Conservation (phyloP, 2,329 filamentous ascomycete genomes). For the Fusarium oxysporum region DNA sequence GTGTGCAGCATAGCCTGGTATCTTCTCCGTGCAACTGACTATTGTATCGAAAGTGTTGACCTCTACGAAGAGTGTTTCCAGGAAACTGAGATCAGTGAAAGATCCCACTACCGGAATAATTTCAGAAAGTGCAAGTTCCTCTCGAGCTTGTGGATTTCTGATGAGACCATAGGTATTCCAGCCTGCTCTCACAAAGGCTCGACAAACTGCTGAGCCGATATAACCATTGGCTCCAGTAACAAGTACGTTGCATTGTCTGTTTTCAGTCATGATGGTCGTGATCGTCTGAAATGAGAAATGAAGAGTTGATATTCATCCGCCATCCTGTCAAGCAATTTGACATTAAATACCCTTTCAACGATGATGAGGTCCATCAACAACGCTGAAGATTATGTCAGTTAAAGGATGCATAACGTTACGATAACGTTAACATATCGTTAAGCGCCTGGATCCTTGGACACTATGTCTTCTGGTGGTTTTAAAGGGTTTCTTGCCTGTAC, state of each 20-base stretch:
- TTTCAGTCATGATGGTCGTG: conserved; percentile 9
- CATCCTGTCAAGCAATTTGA: not conserved
- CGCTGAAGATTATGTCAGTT: conserved; percentile 8
- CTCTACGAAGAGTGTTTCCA: conserved; percentile 43
- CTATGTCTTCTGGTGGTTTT: too few species aligned
- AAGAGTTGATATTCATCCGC: not conserved
- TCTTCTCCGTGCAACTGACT: conserved; percentile 56
- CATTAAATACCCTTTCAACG: not conserved
- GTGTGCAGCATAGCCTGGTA: conserved; percentile 54
- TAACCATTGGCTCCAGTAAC: conserved; percentile 63
- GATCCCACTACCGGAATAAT: conserved; percentile 56
- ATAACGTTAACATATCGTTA: not conserved
- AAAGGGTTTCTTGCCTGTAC: too few species aligned
- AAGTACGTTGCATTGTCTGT: conserved; percentile 48
- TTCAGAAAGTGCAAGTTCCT: conserved; percentile 50
- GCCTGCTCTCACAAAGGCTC: conserved; percentile 59
- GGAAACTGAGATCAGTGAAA: conserved; percentile 49
- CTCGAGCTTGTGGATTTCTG: conserved; percentile 48
- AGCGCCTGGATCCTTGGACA: fast-evolving
- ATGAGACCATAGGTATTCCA: conserved; percentile 60
- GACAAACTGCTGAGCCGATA: conserved; percentile 58
- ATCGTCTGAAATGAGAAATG: not conserved
- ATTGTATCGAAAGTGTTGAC: conserved; percentile 54
- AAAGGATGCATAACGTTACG: not conserved
- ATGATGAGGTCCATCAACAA: not conserved